These are phyloP conservation scores for Aechmea fasciata DNA, from an alignment of 176 grass and related monocot species.

Conservation along the genomic window DNA sequence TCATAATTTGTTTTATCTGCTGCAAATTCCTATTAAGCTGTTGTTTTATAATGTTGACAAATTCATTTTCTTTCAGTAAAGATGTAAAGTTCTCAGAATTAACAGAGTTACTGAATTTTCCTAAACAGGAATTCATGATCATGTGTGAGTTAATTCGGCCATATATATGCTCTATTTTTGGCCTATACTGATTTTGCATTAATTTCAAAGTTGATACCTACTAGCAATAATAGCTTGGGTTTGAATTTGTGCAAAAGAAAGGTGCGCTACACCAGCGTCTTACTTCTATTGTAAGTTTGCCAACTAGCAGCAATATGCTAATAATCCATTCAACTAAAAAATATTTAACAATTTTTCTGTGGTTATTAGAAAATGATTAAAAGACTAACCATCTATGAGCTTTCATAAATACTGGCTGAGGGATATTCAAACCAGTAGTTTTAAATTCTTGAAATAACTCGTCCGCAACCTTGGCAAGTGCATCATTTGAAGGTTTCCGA, in stretches of 20 bases:
- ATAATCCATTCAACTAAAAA: slow-evolving; percentile 2
- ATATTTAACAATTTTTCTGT: neutral
- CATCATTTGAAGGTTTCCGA: slow-evolving; percentile 63
- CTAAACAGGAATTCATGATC: too few relatives aligned
- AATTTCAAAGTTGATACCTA: too few relatives aligned
- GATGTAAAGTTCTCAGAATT: too few relatives aligned
- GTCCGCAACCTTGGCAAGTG: slow-evolving; percentile 63
- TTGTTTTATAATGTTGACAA: too few relatives aligned
- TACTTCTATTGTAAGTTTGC: neutral
- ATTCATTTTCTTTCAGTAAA: too few relatives aligned
- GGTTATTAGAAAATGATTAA: slow-evolving; percentile 2
- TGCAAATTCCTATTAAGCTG: too few relatives aligned
- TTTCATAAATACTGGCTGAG: slow-evolving; percentile 79
- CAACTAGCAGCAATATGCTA: neutral
- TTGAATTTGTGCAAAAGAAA: neutral
- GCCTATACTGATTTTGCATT: too few relatives aligned
- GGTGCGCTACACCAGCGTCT: neutral
- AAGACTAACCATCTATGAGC: slow-evolving; percentile 88
- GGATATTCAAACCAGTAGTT: slow-evolving; percentile 46
- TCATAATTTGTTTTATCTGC: too few relatives aligned
- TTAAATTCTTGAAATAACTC: slow-evolving; percentile 82
- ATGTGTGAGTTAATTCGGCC: too few relatives aligned
- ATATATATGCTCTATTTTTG: too few relatives aligned
- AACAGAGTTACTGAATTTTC: too few relatives aligned
- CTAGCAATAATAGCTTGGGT: too few relatives aligned